Conservation (phyloP, 768 basidiomycete species). For the Suillus americanus region DNA sequence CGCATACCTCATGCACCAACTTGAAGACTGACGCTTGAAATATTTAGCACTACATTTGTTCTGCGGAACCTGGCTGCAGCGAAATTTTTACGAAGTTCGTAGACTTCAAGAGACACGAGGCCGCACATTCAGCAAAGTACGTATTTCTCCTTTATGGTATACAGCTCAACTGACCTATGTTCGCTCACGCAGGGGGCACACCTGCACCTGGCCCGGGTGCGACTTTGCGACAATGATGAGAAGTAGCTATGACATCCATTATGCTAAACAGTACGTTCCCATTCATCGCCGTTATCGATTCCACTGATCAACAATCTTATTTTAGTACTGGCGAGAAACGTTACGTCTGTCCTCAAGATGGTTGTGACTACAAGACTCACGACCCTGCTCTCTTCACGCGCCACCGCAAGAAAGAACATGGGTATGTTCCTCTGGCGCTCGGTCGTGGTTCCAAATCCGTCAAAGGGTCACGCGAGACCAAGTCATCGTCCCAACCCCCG, state of each 20-base stretch:
- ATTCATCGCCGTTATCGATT: too few species aligned
- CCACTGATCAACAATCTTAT: neutral
- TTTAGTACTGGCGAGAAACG: slow-evolving; percentile 21
- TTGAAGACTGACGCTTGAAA: neutral
- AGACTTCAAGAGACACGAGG: slow-evolving; percentile 24
- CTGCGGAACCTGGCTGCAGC: slow-evolving; percentile 9
- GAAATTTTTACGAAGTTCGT: slow-evolving; percentile 14
- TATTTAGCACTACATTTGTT: slow-evolving; percentile 16
- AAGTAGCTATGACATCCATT: slow-evolving; percentile 22
- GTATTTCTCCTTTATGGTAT: neutral
- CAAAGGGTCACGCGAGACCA: neutral
- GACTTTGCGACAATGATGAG: slow-evolving; percentile 17
- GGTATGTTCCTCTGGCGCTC: slow-evolving; percentile 14
- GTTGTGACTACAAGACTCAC: slow-evolving; percentile 19
- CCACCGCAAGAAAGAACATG: slow-evolving; percentile 23
- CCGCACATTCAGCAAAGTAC: neutral
- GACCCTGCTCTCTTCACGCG: slow-evolving; percentile 25
- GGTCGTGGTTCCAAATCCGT: neutral
- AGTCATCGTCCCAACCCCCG: too few species aligned
- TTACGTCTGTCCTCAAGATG: slow-evolving; percentile 4
- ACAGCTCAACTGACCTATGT: neutral
- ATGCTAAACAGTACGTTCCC: slow-evolving; percentile 16
- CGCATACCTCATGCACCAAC: neutral
- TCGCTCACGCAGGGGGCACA: slow-evolving; percentile 14
- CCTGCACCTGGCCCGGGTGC: slow-evolving; percentile 16